These are phyloP conservation scores for Saturnispora ahearnii DNA, from an alignment of 805 yeast species.

Conservation along the genomic window DNA sequence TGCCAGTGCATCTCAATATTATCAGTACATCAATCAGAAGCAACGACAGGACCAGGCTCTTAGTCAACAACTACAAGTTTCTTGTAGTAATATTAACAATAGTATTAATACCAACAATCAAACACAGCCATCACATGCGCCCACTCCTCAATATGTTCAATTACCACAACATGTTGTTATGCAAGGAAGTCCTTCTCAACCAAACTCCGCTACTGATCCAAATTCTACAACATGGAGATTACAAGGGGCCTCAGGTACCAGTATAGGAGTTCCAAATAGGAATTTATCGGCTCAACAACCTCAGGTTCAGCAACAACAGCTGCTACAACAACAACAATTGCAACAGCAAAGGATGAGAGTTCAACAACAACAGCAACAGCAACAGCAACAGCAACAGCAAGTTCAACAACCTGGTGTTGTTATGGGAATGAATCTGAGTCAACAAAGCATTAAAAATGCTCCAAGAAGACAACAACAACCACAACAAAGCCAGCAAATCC, in stretches of 20 bases:
- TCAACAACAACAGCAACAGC: slow-evolving; percentile 11
- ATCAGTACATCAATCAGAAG: slow-evolving; percentile 49
- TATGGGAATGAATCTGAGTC: slow-evolving; percentile 6
- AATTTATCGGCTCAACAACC: slow-evolving; percentile 3
- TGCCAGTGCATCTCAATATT: slow-evolving; percentile 59
- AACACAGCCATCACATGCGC: slow-evolving; percentile 6
- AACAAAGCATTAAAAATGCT: background rate
- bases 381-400: slow-evolving; percentile 8
- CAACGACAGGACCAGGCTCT: slow-evolving; percentile 42
- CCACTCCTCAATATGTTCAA: slow-evolving; percentile 11
- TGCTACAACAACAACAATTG: slow-evolving; percentile 6
- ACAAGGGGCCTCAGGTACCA: slow-evolving; percentile 5
- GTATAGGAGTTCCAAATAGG: background rate
- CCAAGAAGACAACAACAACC: slow-evolving; percentile 1
- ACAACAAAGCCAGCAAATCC: slow-evolving; percentile 10
- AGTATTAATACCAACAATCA: slow-evolving; percentile 12
- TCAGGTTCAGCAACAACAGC: slow-evolving; percentile 9
- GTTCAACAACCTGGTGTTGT: slow-evolving; percentile 9
- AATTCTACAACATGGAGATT: slow-evolving; percentile 6
- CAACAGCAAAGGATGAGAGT: slow-evolving; percentile 1
- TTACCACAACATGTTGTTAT: slow-evolving; percentile 22
- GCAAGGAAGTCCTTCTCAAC: slow-evolving; percentile 17
- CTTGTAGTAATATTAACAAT: slow-evolving; percentile 5
- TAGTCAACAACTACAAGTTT: slow-evolving; percentile 10
- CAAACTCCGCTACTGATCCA: slow-evolving; percentile 5